Evolutionary conservation across 2,329 filamentous ascomycete genomes (phyloP).

Genomic region (Clonostachys sp.): DNA sequence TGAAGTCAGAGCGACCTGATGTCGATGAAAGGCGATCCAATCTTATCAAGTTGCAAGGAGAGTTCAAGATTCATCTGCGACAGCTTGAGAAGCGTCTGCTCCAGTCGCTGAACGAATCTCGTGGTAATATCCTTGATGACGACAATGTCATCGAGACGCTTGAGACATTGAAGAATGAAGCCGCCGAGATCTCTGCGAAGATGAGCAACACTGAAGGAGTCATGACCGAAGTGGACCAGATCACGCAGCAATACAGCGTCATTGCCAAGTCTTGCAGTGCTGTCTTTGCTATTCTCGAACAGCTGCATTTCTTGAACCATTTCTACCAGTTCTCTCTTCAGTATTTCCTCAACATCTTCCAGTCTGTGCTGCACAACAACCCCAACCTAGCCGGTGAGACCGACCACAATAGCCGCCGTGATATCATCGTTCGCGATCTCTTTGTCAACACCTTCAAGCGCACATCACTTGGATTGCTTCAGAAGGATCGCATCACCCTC

Average conservation of each 20-base stretch:
- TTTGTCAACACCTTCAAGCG: slow-evolving; percentile 90
- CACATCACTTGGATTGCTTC: slow-evolving; percentile 86
- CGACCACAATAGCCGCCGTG: slow-evolving; percentile 74
- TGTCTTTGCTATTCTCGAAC: slow-evolving; percentile 93
- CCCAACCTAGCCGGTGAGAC: slow-evolving; percentile 65
- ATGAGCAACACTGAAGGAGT: slow-evolving; percentile 96
- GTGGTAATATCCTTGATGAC: slow-evolving; percentile 96
- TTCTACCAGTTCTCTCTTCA: slow-evolving; percentile 99
- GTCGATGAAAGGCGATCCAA: slow-evolving; percentile 95
- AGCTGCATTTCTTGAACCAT: slow-evolving; percentile 96
- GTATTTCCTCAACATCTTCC: slow-evolving; percentile 98
- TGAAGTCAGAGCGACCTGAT: slow-evolving; percentile 96
- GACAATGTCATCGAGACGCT: slow-evolving; percentile 97
- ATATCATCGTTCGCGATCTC: slow-evolving; percentile 85
- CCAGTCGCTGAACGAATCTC: slow-evolving; percentile 93
- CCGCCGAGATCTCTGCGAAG: slow-evolving; percentile 92
- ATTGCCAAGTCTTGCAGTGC: slow-evolving; percentile 95
- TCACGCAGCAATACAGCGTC: slow-evolving; percentile 89
- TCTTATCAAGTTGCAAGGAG: slow-evolving; percentile 96
- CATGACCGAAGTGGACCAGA: slow-evolving; percentile 95
- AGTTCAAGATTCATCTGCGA: slow-evolving; percentile 97
- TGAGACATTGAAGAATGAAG: slow-evolving; percentile 96
- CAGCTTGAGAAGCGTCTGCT: slow-evolving; percentile 91
- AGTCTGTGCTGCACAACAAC: slow-evolving; percentile 80
- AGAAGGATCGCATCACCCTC: slow-evolving; percentile 90